Evolutionary conservation across 106 monocot genomes (phyloP).

Genomic region (Allium fistulosum): DNA sequence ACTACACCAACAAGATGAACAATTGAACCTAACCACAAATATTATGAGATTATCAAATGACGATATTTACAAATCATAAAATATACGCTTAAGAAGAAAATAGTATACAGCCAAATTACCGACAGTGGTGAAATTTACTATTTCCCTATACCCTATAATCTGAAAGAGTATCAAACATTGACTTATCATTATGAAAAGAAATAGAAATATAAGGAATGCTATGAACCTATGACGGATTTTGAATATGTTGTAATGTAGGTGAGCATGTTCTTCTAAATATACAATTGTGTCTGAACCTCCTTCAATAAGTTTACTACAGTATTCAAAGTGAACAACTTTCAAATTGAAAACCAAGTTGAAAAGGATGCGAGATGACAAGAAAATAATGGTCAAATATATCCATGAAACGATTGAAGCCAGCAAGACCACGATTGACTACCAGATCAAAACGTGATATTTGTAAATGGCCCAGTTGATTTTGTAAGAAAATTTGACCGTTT

Average conservation of each 20-base stretch:
- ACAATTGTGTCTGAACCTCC: slow-evolving; percentile 33
- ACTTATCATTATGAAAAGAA: slow-evolving; percentile 47
- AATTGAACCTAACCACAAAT: slow-evolving; percentile 54
- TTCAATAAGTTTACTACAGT: slow-evolving; percentile 52
- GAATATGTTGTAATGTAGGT: slow-evolving; percentile 57
- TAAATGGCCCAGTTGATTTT: slow-evolving; percentile 34
- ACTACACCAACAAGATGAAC: slow-evolving; percentile 75
- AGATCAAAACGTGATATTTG: slow-evolving; percentile 28
- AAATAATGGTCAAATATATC: slow-evolving; percentile 57
- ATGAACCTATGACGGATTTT: slow-evolving; percentile 92
- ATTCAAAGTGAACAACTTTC: slow-evolving; percentile 84
- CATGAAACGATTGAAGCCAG: slow-evolving; percentile 58
- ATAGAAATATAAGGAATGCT: slow-evolving; percentile 53
- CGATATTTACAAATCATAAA: neutral
- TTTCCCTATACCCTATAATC: slow-evolving; percentile 46
- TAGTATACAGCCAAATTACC: slow-evolving; percentile 57
- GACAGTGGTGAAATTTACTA: slow-evolving; percentile 58
- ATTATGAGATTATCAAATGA: neutral
- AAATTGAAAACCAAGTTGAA: slow-evolving; percentile 79
- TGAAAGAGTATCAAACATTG: slow-evolving; percentile 55
- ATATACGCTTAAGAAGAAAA: neutral
- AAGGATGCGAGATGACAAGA: slow-evolving; percentile 53
- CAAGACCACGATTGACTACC: slow-evolving; percentile 36
- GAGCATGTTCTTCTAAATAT: slow-evolving; percentile 62
- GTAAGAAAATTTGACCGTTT: too few relatives aligned